phyloP scores from a whole-genome alignment of 1,284 basidiomycete genomes.

The Malassezia sympodialis region DNA sequence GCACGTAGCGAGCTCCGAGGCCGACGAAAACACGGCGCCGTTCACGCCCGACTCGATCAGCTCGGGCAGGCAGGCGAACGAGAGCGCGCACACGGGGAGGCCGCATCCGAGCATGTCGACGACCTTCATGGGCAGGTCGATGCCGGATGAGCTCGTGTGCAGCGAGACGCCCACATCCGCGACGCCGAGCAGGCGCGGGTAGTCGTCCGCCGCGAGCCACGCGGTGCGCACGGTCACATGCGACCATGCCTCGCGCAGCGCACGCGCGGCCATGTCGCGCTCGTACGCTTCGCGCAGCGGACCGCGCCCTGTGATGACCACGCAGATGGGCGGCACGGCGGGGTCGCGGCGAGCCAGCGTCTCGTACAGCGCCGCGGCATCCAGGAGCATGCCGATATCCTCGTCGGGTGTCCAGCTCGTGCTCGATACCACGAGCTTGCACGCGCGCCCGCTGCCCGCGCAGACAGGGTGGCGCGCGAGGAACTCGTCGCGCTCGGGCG shows the following conservation, averaged over 20 bases:
- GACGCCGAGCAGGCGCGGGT: constrained; percentile 54
- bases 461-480: background rate
- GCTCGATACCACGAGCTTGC: constrained; percentile 72
- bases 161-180: constrained; percentile 85
- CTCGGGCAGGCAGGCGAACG: constrained; percentile 75
- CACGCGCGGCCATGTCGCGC: constrained; percentile 56
- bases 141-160: constrained; percentile 76
- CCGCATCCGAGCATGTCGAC: constrained; percentile 99
- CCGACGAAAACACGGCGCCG: constrained; percentile 66
- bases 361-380: constrained; percentile 56
- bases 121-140: constrained; percentile 98
- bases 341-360: constrained; percentile 49
- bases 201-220: constrained; percentile 33
- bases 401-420: constrained; percentile 98
- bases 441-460: background rate
- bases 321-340: constrained; percentile 50
- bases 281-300: constrained; percentile 67
- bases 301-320: constrained; percentile 87
- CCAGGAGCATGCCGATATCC: constrained; percentile 68
- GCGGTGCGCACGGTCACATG: constrained; percentile 59
- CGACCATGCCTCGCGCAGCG: constrained; percentile 64
- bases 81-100: constrained; percentile 78
- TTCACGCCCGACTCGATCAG: constrained; percentile 74
- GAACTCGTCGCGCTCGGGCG: background rate
- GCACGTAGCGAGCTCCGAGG: constrained; percentile 61